Evolutionary conservation across 495 filamentous ascomycete species (phyloP), one percentile per base, ranked within the genome.

Genomic region (Penicillium paradoxum): DNA sequence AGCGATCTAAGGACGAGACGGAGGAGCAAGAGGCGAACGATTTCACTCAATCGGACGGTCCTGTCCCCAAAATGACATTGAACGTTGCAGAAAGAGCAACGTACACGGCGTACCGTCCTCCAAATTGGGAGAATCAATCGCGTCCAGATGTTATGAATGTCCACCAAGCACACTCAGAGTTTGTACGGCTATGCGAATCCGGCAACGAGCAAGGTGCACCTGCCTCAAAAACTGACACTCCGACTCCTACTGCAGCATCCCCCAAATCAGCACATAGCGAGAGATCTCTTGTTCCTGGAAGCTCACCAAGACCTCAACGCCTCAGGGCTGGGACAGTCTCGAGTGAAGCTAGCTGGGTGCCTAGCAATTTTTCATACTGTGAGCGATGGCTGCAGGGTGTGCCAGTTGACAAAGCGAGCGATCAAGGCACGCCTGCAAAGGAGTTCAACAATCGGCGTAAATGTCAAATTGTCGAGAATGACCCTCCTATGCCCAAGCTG

Each of bases 351-450:
- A 73, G 72, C 54, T 76, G 73, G 73, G 63, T 69, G 15, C 69
- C 72, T 0, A 71, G 63, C 52, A 74, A 67, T 33, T 60, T 76
- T 18, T 72, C 72, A 6, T 73, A 74, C 47, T 76, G 69, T 51
- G 66, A 74, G 45, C 62, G 57, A 44, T 76, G 73, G 73, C 66
- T 76, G 11, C 71, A 76, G 47, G 57, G 68, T 2, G 73, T 73
- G 1, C 73, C 71, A 0, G 36, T 62, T 13, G 71, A 76, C 10
- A 61, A 58, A 10, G 27, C 58, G n/a, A 58, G 63, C n/a, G 57
- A 53, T 24, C 49, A 62, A 41, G 57, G 62, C 38, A 52, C 66
- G 19, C 58, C 55, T 22, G 51, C 67, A 14, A 64, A 49, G 25
- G 65, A 71, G 36, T 58, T 55, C n/a, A 42, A 24, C 17, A 76